Evolutionary conservation across 2,329 filamentous ascomycete species (phyloP).

Genomic region (Geoglossum cookeanum): DNA sequence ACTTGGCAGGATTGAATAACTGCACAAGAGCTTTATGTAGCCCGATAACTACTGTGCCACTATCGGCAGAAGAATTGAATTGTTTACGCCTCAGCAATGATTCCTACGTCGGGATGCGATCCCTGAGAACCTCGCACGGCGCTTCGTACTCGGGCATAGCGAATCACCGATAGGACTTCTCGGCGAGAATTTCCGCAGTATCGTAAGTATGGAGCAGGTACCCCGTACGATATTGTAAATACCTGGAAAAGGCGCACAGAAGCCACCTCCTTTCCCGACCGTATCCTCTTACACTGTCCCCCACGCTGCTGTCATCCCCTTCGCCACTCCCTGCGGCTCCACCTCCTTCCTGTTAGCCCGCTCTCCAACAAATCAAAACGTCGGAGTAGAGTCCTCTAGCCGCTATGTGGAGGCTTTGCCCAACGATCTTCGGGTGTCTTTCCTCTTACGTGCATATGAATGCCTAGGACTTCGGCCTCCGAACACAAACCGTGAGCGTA

Average conservation of each 20-base stretch:
- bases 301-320: neutral
- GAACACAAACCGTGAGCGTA: neutral
- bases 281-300: neutral
- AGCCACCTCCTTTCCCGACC: neutral
- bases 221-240: too few species aligned
- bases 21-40: too few species aligned
- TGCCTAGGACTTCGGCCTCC: neutral
- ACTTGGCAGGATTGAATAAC: neutral
- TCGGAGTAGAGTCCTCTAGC: neutral
- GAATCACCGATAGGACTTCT: too few species aligned
- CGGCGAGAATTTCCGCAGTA: too few species aligned
- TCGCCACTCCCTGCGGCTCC: neutral
- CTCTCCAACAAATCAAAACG: neutral
- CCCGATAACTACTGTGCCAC: too few species aligned
- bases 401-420: neutral
- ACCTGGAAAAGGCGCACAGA: neutral
- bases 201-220: too few species aligned
- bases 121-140: too few species aligned
- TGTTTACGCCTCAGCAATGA: neutral
- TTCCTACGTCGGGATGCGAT: too few species aligned
- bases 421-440: neutral
- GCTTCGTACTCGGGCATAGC: too few species aligned
- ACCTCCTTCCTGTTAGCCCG: neutral
- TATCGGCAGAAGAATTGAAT: neutral
- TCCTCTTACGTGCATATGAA: neutral